A percentile compares a stretch with the other conserved stretches of the same genome.
phyloP scores from a whole-genome alignment of 176 grass and related monocot genomes.

The Poa annua region DNA sequence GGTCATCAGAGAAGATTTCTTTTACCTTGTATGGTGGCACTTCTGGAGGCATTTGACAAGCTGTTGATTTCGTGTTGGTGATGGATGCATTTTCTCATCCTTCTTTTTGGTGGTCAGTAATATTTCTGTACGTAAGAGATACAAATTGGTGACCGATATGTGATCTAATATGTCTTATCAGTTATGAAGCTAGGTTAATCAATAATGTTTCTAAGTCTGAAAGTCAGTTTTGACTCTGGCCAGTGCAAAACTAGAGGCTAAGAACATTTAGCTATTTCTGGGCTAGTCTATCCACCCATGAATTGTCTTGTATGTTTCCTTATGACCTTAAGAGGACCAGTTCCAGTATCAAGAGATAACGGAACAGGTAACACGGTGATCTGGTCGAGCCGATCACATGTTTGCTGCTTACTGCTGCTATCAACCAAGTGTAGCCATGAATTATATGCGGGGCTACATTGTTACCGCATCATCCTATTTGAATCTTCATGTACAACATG shows the following conservation, averaged over 20 bases:
- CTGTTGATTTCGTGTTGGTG: conserved; percentile 27
- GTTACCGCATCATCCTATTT: too few species aligned
- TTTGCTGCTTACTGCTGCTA: neutral
- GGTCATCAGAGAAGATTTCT: neutral
- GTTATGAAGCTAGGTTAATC: neutral
- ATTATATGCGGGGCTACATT: too few species aligned
- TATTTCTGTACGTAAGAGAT: neutral
- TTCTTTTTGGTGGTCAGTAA: neutral
- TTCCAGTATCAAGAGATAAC: neutral
- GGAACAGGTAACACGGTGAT: neutral
- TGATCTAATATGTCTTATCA: neutral
- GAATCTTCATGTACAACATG: too few species aligned
- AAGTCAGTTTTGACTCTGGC: neutral
- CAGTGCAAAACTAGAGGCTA: neutral
- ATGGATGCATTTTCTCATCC: neutral
- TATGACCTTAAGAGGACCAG: neutral
- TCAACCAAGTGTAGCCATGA: neutral
- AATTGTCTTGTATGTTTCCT: neutral
- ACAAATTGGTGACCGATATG: neutral
- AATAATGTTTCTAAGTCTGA: neutral
- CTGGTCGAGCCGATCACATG: neutral
- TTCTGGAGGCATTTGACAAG: conserved; percentile 25
- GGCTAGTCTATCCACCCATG: neutral
- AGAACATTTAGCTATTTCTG: neutral
- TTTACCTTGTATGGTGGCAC: neutral